Evolutionary conservation across 2,329 filamentous ascomycete genomes (phyloP).

Genomic region (Waltergamsia citrina): DNA sequence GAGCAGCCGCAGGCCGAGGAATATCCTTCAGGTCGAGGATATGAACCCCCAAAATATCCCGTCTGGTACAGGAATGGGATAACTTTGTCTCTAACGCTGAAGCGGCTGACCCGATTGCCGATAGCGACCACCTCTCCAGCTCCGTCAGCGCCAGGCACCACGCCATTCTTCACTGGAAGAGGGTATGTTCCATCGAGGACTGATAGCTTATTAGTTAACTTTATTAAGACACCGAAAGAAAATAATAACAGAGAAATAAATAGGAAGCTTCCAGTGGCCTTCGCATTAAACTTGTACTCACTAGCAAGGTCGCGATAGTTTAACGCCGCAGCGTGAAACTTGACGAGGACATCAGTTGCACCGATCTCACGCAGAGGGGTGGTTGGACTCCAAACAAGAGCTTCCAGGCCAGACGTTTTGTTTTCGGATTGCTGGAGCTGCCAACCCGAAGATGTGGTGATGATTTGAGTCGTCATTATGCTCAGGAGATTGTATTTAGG

Average conservation of each 20-base stretch:
- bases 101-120: conserved; percentile 36
- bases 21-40: conserved; percentile 3
- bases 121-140: conserved; percentile 39
- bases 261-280: neutral
- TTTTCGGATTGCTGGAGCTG: no score
- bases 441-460: no score
- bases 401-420: no score
- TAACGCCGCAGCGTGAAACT: conserved; percentile 33
- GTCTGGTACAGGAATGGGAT: conserved; percentile 18
- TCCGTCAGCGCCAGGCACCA: conserved; percentile 34
- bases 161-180: conserved; percentile 10
- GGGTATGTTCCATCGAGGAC: conserved; percentile 12
- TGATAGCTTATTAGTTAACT: no score
- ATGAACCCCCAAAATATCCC: conserved; percentile 10
- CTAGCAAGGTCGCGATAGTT: conserved; percentile 27
- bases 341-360: conserved; percentile 54
- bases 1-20: conserved; percentile 12
- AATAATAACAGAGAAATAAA: neutral
- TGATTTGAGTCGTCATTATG: no score
- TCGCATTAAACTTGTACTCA: conserved; percentile 9
- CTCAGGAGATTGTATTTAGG: no score
- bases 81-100: conserved; percentile 41
- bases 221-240: neutral
- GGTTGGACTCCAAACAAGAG: no score
- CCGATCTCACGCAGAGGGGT: no score